A percentile compares a stretch with the other conserved stretches of the same genome.
These are phyloP conservation scores for Fusarium austroafricanum DNA, from an alignment of 2,329 filamentous ascomycete species.

Conservation along the genomic window DNA sequence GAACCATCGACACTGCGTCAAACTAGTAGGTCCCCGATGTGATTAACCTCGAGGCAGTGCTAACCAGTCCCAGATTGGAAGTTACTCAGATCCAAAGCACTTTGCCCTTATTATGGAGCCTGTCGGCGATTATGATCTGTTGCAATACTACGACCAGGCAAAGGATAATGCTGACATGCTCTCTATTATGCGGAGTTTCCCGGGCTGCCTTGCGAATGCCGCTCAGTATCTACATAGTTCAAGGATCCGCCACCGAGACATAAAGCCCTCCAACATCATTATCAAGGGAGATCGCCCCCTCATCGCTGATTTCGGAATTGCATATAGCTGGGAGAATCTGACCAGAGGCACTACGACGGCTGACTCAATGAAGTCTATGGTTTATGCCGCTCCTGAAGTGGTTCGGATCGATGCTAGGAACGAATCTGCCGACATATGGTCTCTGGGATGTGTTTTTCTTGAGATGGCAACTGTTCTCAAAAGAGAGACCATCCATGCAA, in stretches of 20 bases:
- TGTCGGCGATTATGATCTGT: background rate
- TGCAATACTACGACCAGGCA: background rate
- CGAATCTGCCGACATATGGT: background rate
- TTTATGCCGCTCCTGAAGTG: background rate
- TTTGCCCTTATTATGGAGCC: background rate
- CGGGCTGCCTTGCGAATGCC: background rate
- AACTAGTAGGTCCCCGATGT: background rate
- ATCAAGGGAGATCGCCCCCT: background rate
- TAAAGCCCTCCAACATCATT: background rate
- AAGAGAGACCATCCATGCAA: background rate
- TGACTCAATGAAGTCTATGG: background rate
- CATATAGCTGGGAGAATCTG: background rate
- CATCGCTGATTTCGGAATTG: background rate
- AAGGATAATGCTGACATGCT: background rate
- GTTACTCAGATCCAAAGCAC: background rate
- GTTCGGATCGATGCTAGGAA: background rate
- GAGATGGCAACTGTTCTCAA: background rate
- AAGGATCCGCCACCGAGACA: background rate
- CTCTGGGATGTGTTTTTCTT: background rate
- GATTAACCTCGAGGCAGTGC: background rate
- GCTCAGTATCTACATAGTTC: background rate
- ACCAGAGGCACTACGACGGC: background rate
- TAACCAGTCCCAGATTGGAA: background rate
- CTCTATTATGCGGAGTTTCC: background rate
- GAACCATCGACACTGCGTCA: background rate